Evolutionary conservation across 371 early-diverging fungal species (phyloP).

Genomic region (Zychaea mexicana): DNA sequence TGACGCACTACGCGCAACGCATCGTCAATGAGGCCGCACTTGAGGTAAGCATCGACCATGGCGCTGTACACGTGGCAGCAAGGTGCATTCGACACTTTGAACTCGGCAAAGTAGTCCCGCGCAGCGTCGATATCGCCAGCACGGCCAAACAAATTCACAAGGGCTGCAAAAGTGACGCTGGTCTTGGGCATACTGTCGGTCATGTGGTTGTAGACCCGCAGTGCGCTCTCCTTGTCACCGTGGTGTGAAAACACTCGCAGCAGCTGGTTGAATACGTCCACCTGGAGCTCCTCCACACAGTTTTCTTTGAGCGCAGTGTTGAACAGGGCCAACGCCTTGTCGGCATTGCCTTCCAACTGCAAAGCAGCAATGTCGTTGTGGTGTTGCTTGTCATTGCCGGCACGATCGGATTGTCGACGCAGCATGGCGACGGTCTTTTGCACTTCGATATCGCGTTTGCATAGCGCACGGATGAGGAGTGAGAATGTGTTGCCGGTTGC

Average conservation of each 20-base stretch:
- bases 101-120: conserved; percentile 36
- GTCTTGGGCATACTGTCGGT: conserved; percentile 16
- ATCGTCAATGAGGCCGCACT: conserved; percentile 34
- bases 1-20: conserved; percentile 38
- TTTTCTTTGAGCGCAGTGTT: conserved; percentile 22
- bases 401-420: conserved; percentile 34
- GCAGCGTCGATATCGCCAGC: conserved; percentile 42
- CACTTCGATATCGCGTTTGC: conserved; percentile 47
- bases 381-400: conserved; percentile 16
- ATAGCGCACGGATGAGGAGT: conserved; percentile 35
- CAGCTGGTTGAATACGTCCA: conserved; percentile 43
- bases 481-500: conserved; percentile 36
- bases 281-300: conserved; percentile 32
- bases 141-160: conserved; percentile 49
- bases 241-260: conserved; percentile 46
- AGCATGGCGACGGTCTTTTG: conserved; percentile 46
- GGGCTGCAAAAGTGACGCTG: conserved; percentile 44
- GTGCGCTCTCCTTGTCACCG: conserved; percentile 32
- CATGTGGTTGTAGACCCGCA: conserved; percentile 36
- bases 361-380: conserved; percentile 27
- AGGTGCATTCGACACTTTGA: conserved; percentile 19
- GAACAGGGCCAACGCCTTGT: conserved; percentile 38
- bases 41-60: conserved; percentile 45
- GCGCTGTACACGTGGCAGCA: conserved; percentile 48
- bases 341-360: conserved; percentile 34